Base-by-base conservation (phyloP, 2,329 filamentous ascomycete genomes). In the Apiospora koreana region DNA sequence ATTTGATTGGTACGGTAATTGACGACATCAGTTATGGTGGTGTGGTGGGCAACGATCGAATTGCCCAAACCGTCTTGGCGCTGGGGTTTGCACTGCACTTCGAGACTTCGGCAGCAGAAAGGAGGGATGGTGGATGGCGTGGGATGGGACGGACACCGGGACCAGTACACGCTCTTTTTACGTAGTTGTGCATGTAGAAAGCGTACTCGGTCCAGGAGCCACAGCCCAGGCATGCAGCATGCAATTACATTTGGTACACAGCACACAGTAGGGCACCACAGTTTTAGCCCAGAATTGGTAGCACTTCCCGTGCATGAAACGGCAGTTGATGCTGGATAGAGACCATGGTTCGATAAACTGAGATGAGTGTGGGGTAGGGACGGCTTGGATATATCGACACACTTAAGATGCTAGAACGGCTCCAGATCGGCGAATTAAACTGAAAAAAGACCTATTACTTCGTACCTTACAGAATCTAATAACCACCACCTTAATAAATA, bases 271-370 rank as follows among this genome's bases (percentile, higher is more conserved):
- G 50, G 31, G 31, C 50, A 35, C 50, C 16, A 31, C 6, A 23
- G n/a, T 21, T 62, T 62, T 38, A n/a, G 54, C 54, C 31, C 54
- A 38, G 18, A 38, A 38, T n/a, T 38, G 54, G 54, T n/a, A 62
- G 54, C 54, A 12, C 54, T 21, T 62, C 54, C 54, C 31, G 54
- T 38, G 54, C 54, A 62, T 62, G 54, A 62, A 62, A 62, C 54
- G 54, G 54, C 54, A 62, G 54, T 62, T 62, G 54, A 62, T 38
- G 35, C 54, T 62, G 54, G 54, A 62, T 23, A 62, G 54, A 18
- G 54, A 62, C 54, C 9, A 62, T 62, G 54, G 54, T 62, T 62
- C 54, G 54, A 62, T 62, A 62, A 62, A 62, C 54, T 38, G 54
- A 62, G 54, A 62, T 62, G 31, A 62, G 31, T 38, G 54, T 62